Base-by-base conservation (phyloP, 1,139 yeast genomes). In the Schwanniomyces etchellsii region DNA sequence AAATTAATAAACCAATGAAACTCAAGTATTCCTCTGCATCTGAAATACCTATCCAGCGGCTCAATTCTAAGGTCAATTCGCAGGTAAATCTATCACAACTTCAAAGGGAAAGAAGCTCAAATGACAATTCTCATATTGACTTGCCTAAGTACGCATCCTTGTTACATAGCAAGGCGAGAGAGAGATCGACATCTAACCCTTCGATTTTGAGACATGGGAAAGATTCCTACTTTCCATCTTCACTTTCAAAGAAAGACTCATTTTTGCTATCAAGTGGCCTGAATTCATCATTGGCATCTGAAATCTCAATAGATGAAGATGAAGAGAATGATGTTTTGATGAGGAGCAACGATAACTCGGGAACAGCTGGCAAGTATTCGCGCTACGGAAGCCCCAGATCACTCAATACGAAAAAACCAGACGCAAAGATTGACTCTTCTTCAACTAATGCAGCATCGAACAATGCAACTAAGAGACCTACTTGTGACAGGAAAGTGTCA, bases 21-120 rank as follows among this genome's bases (percentile, higher is more conserved):
- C 52, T 66, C 37, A 52, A 50, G 35, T 66, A 66, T 38, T 60
- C 70, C 18, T 55, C 52, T 22, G 52, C 70, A 1, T 55, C 57
- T 9, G 70, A 65, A 26, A 60, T 67, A 21, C 68, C 73, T 3
- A 58, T 64, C 17, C 64, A 59, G 32, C 50, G 46, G 29, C 46
- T 67, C 27, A 67, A 67, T 39, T 55, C 60, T 24, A 61, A 64
- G 40, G 64, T 66, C 30, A 64, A 66, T 38, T 63, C 70, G 7
- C 69, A 62, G 31, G 50, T 52, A 14, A 57, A 50, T 39, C 44
- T 58, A 34, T 52, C 57, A 7, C 60, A 52, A 33, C 38, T 41
- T 28, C 57, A 52, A 28, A 45, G 62, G 32, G 48, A 44, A 2
- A 48, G 47, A 2, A 45, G 52, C 5, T 54, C 60, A 7, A 48